A percentile compares a stretch with the other conserved stretches of the same genome.
These are phyloP conservation scores for Aureobasidium sp. DNA, from an alignment of 2,329 filamentous ascomycete genomes.

Conservation along the genomic window DNA sequence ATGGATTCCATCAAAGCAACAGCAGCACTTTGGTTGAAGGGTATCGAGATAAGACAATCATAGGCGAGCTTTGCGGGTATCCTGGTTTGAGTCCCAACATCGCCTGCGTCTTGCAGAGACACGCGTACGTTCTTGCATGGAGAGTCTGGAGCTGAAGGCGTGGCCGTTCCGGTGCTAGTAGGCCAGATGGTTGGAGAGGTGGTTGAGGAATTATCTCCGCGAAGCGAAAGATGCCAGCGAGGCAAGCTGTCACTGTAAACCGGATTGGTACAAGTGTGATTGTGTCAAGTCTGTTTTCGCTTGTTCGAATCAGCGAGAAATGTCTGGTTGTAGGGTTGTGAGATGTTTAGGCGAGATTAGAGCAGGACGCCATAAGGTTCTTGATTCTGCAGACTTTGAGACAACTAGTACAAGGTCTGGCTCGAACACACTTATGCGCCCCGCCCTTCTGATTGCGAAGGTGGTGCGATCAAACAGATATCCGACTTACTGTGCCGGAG, in stretches of 20 bases:
- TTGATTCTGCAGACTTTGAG: too few species aligned
- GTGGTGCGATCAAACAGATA: too few species aligned
- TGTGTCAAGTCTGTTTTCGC: too few species aligned
- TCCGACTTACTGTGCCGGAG: too few species aligned
- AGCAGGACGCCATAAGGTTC: too few species aligned
- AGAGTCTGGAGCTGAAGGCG: neutral
- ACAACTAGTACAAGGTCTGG: too few species aligned
- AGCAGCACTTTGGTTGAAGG: constrained; percentile 37
- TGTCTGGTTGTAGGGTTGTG: too few species aligned
- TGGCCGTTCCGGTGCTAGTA: neutral
- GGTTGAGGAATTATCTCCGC: neutral
- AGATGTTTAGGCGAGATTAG: too few species aligned
- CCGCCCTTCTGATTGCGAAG: too few species aligned
- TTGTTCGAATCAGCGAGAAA: too few species aligned
- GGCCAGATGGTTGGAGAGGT: neutral
- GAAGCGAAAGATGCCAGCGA: neutral
- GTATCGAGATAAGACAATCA: constrained; percentile 40
- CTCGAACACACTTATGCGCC: too few species aligned
- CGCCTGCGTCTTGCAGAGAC: neutral
- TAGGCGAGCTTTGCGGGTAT: constrained; percentile 40
- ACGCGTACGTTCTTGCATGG: neutral
- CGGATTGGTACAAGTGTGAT: too few species aligned
- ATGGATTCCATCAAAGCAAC: constrained; percentile 37
- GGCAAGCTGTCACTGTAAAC: neutral
- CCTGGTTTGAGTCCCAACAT: neutral